These are phyloP conservation scores for Mycena crocata DNA, from an alignment of 768 basidiomycete species.

Conservation along the genomic window DNA sequence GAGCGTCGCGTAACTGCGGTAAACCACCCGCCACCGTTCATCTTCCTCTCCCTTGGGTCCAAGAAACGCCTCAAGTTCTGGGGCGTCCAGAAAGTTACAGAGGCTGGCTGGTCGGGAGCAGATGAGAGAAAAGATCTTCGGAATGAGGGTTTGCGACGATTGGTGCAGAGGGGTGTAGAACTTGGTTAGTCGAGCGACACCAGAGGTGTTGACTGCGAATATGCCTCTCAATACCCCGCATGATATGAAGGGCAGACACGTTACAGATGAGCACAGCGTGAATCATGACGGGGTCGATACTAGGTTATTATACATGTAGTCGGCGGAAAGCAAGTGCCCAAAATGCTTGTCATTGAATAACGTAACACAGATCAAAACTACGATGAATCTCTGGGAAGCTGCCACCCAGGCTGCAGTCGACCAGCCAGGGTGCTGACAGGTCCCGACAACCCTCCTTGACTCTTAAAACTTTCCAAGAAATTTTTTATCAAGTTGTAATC, in stretches of 20 bases:
- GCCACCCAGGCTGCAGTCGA: conserved; percentile 80
- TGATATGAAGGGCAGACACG: conserved; percentile 38
- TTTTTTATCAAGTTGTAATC: conserved; percentile 97
- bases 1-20: conserved; percentile 94
- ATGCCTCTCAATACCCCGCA: conserved; percentile 31
- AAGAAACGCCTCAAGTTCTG: conserved; percentile 82
- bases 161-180: conserved; percentile 88
- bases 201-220: conserved; percentile 89
- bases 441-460: conserved; percentile 89
- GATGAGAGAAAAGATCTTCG: conserved; percentile 92
- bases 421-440: conserved; percentile 93
- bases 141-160: conserved; percentile 75
- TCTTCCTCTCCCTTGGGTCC: conserved; percentile 64
- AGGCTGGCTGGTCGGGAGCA: conserved; percentile 82
- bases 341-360: not conserved
- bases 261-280: conserved; percentile 89
- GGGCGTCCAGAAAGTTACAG: conserved; percentile 97
- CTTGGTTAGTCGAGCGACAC: conserved; percentile 85
- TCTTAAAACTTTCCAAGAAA: conserved; percentile 95
- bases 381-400: conserved; percentile 71
- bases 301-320: conserved; percentile 23
- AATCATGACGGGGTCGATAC: conserved; percentile 63
- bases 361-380: not conserved
- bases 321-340: not conserved
- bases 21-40: conserved; percentile 88